A percentile compares a stretch with the other conserved stretches of the same genome.
These are phyloP conservation scores for Filosporella fistucella DNA, from an alignment of 495 filamentous ascomycete species.

Conservation along the genomic window DNA sequence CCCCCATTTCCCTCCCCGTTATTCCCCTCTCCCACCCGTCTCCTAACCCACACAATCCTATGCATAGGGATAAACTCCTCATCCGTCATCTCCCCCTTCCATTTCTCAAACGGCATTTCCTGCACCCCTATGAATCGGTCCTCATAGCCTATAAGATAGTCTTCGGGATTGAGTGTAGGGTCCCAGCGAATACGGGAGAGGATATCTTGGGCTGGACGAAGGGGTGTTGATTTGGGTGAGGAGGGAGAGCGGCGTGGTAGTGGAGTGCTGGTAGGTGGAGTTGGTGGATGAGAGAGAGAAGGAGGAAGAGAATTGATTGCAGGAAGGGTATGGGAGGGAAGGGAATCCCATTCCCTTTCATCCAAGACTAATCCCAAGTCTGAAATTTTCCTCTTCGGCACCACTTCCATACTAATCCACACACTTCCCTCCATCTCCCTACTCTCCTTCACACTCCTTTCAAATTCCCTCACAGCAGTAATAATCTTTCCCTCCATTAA, in stretches of 20 bases:
- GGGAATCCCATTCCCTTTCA: neutral
- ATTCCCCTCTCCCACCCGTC: slow-evolving; percentile 47
- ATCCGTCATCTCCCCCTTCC: slow-evolving; percentile 74
- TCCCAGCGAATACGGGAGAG: slow-evolving; percentile 76
- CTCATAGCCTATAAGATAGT: slow-evolving; percentile 71
- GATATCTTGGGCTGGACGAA: slow-evolving; percentile 50
- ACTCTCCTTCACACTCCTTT: slow-evolving; percentile 19
- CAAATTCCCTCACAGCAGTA: slow-evolving; percentile 40
- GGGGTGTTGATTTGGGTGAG: slow-evolving; percentile 7
- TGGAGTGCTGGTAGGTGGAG: neutral
- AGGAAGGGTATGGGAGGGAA: too few relatives aligned
- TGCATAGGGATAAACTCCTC: slow-evolving; percentile 85
- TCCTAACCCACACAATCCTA: slow-evolving; percentile 68
- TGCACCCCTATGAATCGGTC: slow-evolving; percentile 65
- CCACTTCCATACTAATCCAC: slow-evolving; percentile 3
- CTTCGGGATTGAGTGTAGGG: slow-evolving; percentile 46
- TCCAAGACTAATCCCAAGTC: neutral
- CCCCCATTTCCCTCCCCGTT: neutral
- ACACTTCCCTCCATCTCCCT: slow-evolving; percentile 1
- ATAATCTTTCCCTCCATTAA: slow-evolving; percentile 29
- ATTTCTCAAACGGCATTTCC: slow-evolving; percentile 58
- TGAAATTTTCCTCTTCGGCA: slow-evolving; percentile 16
- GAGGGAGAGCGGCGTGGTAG: neutral
- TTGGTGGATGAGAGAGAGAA: too few relatives aligned
- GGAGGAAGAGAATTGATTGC: too few relatives aligned